Evolutionary conservation across 257 asterid genomes (phyloP).

Genomic region (Buddleja alternifolia): DNA sequence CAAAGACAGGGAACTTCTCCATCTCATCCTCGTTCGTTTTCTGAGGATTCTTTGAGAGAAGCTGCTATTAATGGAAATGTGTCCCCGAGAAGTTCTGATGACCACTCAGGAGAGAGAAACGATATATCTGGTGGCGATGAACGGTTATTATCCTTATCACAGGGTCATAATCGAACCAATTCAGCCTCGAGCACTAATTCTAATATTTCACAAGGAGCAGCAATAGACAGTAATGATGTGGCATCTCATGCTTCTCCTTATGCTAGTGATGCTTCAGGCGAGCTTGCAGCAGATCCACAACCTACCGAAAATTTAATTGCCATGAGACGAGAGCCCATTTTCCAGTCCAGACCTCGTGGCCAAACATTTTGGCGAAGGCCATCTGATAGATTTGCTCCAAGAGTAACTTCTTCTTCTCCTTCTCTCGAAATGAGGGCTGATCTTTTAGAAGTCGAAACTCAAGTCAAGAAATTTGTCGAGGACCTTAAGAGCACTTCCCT

Average conservation of each 20-base stretch:
- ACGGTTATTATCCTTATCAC: conserved; percentile 37
- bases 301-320: conserved; percentile 43
- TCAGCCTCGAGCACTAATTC: conserved; percentile 66
- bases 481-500: conserved; percentile 62
- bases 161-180: conserved; percentile 59
- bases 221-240: conserved; percentile 57
- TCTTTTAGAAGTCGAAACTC: conserved; percentile 63
- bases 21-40: conserved; percentile 61
- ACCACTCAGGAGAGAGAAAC: conserved; percentile 66
- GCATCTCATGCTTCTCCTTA: conserved; percentile 52
- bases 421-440: conserved; percentile 69
- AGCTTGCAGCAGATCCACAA: conserved; percentile 56
- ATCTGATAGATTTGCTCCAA: conserved; percentile 61
- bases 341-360: conserved; percentile 61
- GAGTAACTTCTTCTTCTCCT: conserved; percentile 64
- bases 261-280: conserved; percentile 69
- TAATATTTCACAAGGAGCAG: conserved; percentile 56
- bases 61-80: conserved; percentile 48
- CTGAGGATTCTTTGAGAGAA: conserved; percentile 60
- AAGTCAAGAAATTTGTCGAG: conserved; percentile 66
- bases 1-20: conserved; percentile 47
- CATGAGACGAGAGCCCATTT: conserved; percentile 55
- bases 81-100: conserved; percentile 55
- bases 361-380: conserved; percentile 73
- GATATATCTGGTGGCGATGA: conserved; percentile 45